Percentiles rank a stretch among this genome's conserved stretches.
Evolutionary conservation across 768 basidiomycete genomes (phyloP).

Genomic region (Scleroderma bovista): DNA sequence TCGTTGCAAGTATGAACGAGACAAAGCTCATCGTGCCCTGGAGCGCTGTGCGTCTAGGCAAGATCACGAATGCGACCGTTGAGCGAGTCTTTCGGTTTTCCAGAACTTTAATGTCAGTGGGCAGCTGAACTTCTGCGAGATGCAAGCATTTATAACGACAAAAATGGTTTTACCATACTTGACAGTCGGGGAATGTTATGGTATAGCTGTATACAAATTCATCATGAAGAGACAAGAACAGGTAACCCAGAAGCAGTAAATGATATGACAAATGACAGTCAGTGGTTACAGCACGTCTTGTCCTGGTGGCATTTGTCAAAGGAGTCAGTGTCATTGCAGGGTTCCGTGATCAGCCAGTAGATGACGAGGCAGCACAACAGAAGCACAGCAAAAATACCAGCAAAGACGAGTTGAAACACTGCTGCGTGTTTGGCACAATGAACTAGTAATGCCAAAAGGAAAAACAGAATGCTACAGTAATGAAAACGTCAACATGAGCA

Average conservation of each 20-base stretch:
- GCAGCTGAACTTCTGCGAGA: conserved; percentile 17
- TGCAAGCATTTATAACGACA: too few relatives aligned
- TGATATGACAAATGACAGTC: too few relatives aligned
- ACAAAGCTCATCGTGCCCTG: conserved; percentile 10
- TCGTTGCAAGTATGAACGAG: conserved; percentile 12
- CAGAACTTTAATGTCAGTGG: conserved; percentile 17
- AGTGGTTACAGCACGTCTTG: too few relatives aligned
- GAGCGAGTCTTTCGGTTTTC: conserved; percentile 1
- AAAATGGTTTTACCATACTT: too few relatives aligned
- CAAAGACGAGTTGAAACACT: not conserved
- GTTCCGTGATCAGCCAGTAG: not conserved
- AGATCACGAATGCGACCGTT: conserved; percentile 14
- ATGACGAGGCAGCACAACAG: not conserved
- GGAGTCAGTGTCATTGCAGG: not conserved
- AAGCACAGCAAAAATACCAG: not conserved
- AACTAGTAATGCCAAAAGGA: not conserved
- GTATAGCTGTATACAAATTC: too few relatives aligned
- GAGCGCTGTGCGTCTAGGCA: conserved; percentile 12
- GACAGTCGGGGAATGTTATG: too few relatives aligned
- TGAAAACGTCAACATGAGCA: not conserved
- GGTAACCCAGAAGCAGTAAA: too few relatives aligned
- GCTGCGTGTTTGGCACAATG: not conserved
- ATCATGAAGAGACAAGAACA: too few relatives aligned
- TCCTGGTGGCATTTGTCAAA: too few relatives aligned
- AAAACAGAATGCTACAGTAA: not conserved